Evolutionary conservation across 441 rosid genomes (phyloP), one percentile per base, ranked within the genome.

Genomic region (Bruguiera hainesii): DNA sequence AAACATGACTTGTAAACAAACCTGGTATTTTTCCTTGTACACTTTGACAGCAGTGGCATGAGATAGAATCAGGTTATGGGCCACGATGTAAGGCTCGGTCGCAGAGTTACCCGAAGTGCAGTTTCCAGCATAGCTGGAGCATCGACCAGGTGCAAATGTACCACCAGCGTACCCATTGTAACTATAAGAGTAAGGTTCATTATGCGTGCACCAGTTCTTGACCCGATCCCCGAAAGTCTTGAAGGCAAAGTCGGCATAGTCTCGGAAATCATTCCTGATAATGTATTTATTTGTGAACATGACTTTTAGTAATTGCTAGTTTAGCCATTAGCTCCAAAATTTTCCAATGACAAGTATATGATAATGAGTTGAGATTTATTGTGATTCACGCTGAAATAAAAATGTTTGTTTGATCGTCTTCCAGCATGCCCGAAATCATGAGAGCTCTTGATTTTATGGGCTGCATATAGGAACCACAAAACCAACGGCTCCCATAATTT

Each of bases 11-110:
- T 10, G 11, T 15, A 1, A 1, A 65, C 18, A 23, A 30, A 74
- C 79, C 73, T 71, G 73, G 35, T 76, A 76, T n/a, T 76, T 67
- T 8, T 67, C 6, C 57, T 60, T 67, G 50, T 76, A 76, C 48
- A 71, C 33, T 62, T 55, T 56, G 16, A 60, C 67, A 35, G 71
- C 73, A 56, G 48, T 21, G 2, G 68, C 71, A 65, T 72, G 76
- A 46, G 74, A 37, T 56, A 76, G 76, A 26, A 76, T 53, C 68
- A 72, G 5, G 31, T 73, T 15, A 50, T 76, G 77, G 3, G 71
- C 63, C 2, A 65, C 80, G 33, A 56, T 15, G 30, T 69, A 76
- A 19, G 74, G 80, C 25, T 76, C 76, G 0, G 61, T 65, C 2
- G 58, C 51, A n/a, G 76, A 76, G 46, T 76, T 29, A 0, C 80